Evolutionary conservation across 2,329 filamentous ascomycete species (phyloP).

Genomic region (Thelonectria blattea): DNA sequence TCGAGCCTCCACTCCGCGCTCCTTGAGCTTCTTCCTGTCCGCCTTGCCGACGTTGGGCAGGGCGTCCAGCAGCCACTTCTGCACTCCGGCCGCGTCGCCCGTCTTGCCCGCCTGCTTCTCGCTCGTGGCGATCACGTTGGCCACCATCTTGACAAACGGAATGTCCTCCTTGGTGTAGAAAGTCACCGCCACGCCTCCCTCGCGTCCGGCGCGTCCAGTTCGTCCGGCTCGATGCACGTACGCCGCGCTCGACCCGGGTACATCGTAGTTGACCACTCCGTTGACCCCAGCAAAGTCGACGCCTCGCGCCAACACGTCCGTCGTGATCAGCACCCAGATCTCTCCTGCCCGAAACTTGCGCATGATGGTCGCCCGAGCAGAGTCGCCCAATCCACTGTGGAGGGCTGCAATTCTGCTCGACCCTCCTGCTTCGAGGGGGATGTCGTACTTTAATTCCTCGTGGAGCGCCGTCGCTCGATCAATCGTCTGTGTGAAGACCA

Average conservation of each 20-base stretch:
- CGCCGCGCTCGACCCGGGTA: constrained; percentile 85
- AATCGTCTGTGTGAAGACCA: constrained; percentile 97
- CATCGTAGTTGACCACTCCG: constrained; percentile 96
- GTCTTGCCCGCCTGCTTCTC: constrained; percentile 71
- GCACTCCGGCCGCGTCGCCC: constrained; percentile 64
- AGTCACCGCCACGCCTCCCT: constrained; percentile 88
- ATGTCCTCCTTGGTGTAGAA: constrained; percentile 97
- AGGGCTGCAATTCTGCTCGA: constrained; percentile 85
- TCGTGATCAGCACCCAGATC: constrained; percentile 96
- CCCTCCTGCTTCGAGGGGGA: constrained; percentile 85
- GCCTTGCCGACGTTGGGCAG: constrained; percentile 84
- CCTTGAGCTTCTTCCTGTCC: constrained; percentile 82
- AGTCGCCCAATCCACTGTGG: constrained; percentile 83
- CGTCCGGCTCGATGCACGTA: constrained; percentile 95
- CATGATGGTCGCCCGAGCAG: constrained; percentile 80
- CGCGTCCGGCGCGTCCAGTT: constrained; percentile 85
- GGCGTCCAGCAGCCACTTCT: constrained; percentile 87
- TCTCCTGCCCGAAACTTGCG: constrained; percentile 88
- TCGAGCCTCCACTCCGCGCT: constrained; percentile 78
- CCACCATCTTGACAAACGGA: constrained; percentile 84
- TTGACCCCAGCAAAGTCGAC: constrained; percentile 96
- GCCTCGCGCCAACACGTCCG: constrained; percentile 88
- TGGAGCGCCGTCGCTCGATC: constrained; percentile 86
- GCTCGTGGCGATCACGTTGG: constrained; percentile 86
- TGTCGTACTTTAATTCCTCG: constrained; percentile 92